These are phyloP conservation scores for Fusarium nisikadoi DNA, from an alignment of 2,329 filamentous ascomycete genomes.

Conservation along the genomic window DNA sequence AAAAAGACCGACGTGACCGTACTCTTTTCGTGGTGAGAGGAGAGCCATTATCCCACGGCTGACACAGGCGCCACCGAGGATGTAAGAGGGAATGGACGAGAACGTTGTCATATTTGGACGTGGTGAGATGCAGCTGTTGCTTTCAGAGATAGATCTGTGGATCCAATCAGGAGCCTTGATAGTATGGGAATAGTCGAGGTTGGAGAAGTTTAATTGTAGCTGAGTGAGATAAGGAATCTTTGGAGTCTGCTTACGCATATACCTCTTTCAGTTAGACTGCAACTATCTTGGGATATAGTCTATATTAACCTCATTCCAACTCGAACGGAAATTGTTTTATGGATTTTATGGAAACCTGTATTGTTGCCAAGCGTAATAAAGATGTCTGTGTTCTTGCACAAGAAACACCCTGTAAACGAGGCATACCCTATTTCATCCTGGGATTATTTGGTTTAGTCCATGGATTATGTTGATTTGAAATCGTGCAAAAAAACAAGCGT, in stretches of 20 bases:
- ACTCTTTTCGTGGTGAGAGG: constrained; percentile 38
- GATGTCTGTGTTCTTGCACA: too few species aligned
- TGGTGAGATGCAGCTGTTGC: background rate
- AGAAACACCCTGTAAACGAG: background rate
- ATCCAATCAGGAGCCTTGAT: background rate
- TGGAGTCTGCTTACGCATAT: constrained; percentile 6
- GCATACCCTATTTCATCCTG: background rate
- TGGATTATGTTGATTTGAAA: background rate
- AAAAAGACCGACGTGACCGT: constrained; percentile 38
- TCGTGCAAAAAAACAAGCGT: background rate
- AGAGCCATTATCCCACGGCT: constrained; percentile 43
- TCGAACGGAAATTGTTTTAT: background rate
- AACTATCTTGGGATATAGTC: background rate
- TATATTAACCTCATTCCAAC: background rate
- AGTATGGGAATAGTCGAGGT: background rate
- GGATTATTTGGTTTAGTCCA: background rate
- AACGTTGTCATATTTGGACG: constrained; percentile 30
- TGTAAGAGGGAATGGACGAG: constrained; percentile 39
- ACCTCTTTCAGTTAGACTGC: background rate
- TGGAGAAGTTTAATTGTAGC: background rate
- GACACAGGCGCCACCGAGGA: constrained; percentile 40
- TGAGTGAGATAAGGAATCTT: background rate
- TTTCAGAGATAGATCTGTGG: too few species aligned
- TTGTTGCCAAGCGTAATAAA: background rate
- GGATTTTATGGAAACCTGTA: too few species aligned